Conservation (phyloP, 345 rosid species). For the Firmiana major region DNA sequence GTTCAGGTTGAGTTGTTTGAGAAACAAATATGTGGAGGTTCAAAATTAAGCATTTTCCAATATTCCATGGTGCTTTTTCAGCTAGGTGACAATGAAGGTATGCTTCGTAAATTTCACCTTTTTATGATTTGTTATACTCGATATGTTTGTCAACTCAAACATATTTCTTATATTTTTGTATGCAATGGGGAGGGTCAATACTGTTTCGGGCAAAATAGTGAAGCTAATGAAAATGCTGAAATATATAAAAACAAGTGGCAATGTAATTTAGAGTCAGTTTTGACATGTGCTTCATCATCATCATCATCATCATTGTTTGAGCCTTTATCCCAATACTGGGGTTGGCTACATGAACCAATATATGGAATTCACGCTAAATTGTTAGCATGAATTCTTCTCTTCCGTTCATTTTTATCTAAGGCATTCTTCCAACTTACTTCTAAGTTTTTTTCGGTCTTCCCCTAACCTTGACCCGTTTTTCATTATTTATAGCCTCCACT, state of each 20-base stretch:
- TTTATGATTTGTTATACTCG: constrained; percentile 1
- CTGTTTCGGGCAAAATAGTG: not conserved
- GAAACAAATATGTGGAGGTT: constrained; percentile 71
- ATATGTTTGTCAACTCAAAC: not conserved
- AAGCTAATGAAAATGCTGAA: not conserved
- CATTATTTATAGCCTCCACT: too few relatives aligned
- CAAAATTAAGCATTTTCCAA: constrained; percentile 59
- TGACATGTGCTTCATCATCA: too few relatives aligned
- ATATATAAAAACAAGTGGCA: not conserved
- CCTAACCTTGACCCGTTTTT: too few relatives aligned
- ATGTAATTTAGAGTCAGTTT: not conserved
- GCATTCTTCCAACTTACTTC: too few relatives aligned
- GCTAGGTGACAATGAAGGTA: constrained; percentile 54
- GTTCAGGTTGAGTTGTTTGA: constrained; percentile 75
- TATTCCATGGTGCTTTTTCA: constrained; percentile 63
- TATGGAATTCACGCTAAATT: too few relatives aligned
- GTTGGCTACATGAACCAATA: too few relatives aligned
- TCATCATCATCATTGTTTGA: too few relatives aligned
- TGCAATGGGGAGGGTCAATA: not conserved
- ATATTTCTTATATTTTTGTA: not conserved
- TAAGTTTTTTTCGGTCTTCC: too few relatives aligned
- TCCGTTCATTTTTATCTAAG: too few relatives aligned
- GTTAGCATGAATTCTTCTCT: too few relatives aligned
- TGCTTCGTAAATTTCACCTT: constrained; percentile 4
- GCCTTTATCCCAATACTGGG: too few relatives aligned